Evolutionary conservation across 345 rosid species (phyloP), one percentile per base, ranked within the genome.

Genomic region (Stellera chamaejasme): DNA sequence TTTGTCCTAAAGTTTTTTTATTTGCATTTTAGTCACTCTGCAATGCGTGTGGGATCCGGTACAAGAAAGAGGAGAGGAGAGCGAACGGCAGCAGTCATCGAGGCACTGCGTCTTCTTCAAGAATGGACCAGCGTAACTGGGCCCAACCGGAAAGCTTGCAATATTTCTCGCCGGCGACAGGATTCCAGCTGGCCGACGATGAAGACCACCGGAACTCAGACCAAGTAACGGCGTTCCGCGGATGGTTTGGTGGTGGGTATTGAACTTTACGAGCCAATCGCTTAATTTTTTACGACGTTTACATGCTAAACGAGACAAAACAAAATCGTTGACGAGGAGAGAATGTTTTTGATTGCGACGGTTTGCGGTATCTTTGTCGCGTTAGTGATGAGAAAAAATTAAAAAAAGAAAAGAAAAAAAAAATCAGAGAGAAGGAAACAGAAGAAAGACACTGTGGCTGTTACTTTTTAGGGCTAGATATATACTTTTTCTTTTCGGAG

Each of bases 21-120:
- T 14, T n/a, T 13, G 1, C 7, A 41, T 12, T 65, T 65, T 78
- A 88, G 96, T 85, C 96, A 2, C 77, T 88, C 4, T 88, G 96
- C 78, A 88, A 88, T 70, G 96, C 96, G 1, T 88, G 96, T 61
- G 96, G 96, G 56, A 88, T 88, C 71, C 81, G 96, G 69, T 88
- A 77, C 81, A 88, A 85, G 79, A 88, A 88, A 57, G 96, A 88
- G 71, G 88, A 88, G 76, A 79, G 88, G 58, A 79, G 96, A 69
- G 94, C 96, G 0, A 75, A 75, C 79, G 0, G 88, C 88, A 5
- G 82, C 84, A 63, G 48, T 67, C 44, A 66, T 55, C 56, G 65
- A 26, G 66, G 67, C 45, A 64, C 70, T 43, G 51, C 61, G 23
- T 63, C 66, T 43, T 50, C 77, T 13, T 73, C 60, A 57, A 68